Evolutionary conservation across 139 green algal species (phyloP), one percentile per base, ranked within the genome.

Genomic region (Trebouxia sp.): DNA sequence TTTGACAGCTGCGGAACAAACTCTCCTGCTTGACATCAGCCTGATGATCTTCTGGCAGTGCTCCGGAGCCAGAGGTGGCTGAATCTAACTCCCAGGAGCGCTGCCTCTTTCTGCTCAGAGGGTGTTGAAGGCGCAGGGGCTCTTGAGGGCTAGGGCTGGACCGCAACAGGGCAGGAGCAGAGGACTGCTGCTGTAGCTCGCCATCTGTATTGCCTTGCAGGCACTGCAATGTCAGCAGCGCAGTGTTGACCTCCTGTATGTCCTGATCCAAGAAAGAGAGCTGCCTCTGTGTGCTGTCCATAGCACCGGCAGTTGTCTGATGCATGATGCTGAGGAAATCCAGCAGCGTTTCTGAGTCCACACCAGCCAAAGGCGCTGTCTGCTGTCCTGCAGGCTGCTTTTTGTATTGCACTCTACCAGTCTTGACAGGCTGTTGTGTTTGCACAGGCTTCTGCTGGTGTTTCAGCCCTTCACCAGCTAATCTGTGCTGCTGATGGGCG

Each of bases 311-410:
- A 72, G 83, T 87, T 10, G 80, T 41, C n/a, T 56, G 53, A 28
- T 77, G 81, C 81, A 87, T 83, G 9, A 86, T 80, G 24, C 41
- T 42, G 55, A 91, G 82, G 62, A 92, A 91, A 51, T 88, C 82
- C 15, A 80, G 51, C 69, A 90, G 75, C 1, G 55, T 69, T 9
- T 88, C 76, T 3, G 35, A 24, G 43, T 88, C 85, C 15, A 79
- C 45, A 12, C n/a, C 38, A 42, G 8, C 50, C 15, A 76, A 53
- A 22, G 9, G 28, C 28, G 48, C 14, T 30, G 67, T 10, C 30
- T 53, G 58, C 11, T 41, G 58, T 4, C n/a, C 6, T 11, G 20
- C 30, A 8, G 39, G 58, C 12, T 26, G 30, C 9, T 22, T 12
- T 15, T 22, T 8, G n/a, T n/a, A n/a, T n/a, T 58, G 20, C 26